Evolutionary conservation across 2,329 filamentous ascomycete genomes (phyloP).

Genomic region (Fusarium lyarnte): DNA sequence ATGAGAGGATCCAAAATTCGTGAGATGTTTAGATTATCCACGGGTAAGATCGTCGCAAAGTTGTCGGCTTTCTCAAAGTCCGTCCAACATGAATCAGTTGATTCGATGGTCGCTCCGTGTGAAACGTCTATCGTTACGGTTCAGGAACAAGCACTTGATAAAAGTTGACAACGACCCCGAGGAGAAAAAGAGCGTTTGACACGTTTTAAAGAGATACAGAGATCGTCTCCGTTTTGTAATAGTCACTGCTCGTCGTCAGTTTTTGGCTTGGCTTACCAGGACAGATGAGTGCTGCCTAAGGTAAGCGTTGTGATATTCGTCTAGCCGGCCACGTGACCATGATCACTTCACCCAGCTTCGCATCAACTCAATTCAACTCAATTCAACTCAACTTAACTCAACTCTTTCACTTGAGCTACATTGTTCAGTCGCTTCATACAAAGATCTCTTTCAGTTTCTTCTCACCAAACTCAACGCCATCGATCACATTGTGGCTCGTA

Average conservation of each 20-base stretch:
- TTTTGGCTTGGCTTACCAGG: slow-evolving; percentile 37
- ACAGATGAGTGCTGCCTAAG: slow-evolving; percentile 41
- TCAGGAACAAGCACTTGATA: not conserved
- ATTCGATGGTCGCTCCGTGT: not conserved
- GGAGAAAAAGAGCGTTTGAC: not conserved
- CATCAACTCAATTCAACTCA: not conserved
- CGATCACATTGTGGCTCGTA: not conserved
- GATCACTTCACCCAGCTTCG: not conserved
- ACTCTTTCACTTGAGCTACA: not conserved
- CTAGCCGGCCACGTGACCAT: slow-evolving; percentile 33
- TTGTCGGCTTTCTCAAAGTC: slow-evolving; percentile 28
- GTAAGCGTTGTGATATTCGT: slow-evolving; percentile 36
- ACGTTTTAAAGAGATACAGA: slow-evolving; percentile 7
- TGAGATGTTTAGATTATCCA: not conserved
- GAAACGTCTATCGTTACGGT: slow-evolving; percentile 30
- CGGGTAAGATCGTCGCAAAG: not conserved
- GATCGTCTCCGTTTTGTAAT: slow-evolving; percentile 16
- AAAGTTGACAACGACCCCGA: not conserved
- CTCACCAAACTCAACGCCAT: not conserved
- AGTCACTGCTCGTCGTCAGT: slow-evolving; percentile 25
- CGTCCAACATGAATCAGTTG: slow-evolving; percentile 7
- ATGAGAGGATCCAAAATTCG: not conserved
- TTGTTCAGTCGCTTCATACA: not conserved
- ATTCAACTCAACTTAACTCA: not conserved
- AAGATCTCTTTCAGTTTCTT: not conserved